Conservation (phyloP, 331 rosid species). For the Quercus tomentella region DNA sequence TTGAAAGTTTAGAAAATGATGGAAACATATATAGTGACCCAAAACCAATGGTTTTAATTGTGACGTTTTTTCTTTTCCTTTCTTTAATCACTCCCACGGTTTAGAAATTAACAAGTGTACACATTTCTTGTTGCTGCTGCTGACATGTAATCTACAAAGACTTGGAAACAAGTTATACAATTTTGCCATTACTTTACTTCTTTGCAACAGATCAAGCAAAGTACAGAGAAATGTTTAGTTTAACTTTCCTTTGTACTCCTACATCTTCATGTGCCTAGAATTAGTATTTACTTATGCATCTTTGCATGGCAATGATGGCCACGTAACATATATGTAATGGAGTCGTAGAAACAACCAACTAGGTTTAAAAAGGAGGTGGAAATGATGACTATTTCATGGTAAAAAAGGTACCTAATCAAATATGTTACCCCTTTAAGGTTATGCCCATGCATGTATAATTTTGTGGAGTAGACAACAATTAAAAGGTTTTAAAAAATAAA, state of each 20-base stretch:
- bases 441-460: too few relatives aligned
- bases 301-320: too few relatives aligned
- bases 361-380: too few relatives aligned
- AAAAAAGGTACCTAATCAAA: too few relatives aligned
- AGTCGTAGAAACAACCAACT: too few relatives aligned
- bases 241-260: constrained; percentile 7
- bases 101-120: neutral
- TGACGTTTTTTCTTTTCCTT: neutral
- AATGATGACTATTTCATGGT: too few relatives aligned
- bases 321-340: too few relatives aligned
- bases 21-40: neutral
- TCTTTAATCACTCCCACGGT: neutral
- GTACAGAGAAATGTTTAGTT: constrained; percentile 12
- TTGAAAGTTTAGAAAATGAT: neutral
- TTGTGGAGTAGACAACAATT: too few relatives aligned
- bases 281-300: neutral
- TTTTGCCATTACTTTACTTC: constrained; percentile 28
- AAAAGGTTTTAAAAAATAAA: too few relatives aligned
- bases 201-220: constrained; percentile 16
- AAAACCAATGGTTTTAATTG: neutral
- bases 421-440: too few relatives aligned
- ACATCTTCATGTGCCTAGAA: neutral
- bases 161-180: constrained; percentile 9
- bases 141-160: constrained; percentile 5
- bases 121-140: neutral